Evolutionary conservation across 2,329 filamentous ascomycete species (phyloP).

Genomic region (Teratosphaeriaceae sp.): DNA sequence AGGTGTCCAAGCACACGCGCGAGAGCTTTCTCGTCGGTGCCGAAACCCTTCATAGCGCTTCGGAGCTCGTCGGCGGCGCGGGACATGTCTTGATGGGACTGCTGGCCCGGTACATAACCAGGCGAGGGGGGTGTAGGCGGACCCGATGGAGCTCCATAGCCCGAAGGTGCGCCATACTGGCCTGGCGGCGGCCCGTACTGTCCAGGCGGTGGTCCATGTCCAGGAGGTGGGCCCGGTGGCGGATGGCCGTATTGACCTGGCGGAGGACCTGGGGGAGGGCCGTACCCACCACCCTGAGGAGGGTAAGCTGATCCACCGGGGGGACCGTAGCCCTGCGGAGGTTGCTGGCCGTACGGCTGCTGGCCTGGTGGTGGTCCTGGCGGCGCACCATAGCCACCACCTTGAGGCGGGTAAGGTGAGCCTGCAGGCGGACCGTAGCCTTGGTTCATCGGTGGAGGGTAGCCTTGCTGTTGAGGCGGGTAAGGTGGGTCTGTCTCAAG

Average conservation of each 20-base stretch:
- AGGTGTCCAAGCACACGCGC: conserved; percentile 64
- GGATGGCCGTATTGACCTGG: conserved; percentile 13
- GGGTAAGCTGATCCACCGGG: conserved; percentile 8
- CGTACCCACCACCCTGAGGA: conserved; percentile 9
- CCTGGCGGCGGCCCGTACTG: conserved; percentile 17
- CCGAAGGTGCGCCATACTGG: conserved; percentile 13
- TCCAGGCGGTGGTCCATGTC: conserved; percentile 15
- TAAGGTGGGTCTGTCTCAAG: conserved; percentile 11
- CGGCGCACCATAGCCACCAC: conserved; percentile 10
- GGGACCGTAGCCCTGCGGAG: conserved; percentile 10
- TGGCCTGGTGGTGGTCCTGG: too few relatives aligned
- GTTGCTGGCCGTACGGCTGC: conserved; percentile 13
- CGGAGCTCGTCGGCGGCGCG: conserved; percentile 65
- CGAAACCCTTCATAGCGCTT: conserved; percentile 87
- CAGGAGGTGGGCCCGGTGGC: conserved; percentile 10
- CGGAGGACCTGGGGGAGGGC: conserved; percentile 14
- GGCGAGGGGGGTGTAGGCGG: conserved; percentile 59
- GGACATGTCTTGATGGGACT: conserved; percentile 59
- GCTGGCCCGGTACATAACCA: conserved; percentile 68
- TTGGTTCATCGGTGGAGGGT: conserved; percentile 5
- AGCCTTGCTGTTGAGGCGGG: conserved; percentile 10
- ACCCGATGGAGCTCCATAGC: conserved; percentile 11
- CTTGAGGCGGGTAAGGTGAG: conserved; percentile 8
- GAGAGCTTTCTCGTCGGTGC: conserved; percentile 74
- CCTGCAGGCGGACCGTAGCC: conserved; percentile 6